These are phyloP conservation scores for Candida wancherniae DNA, from an alignment of 805 yeast genomes.

Conservation along the genomic window DNA sequence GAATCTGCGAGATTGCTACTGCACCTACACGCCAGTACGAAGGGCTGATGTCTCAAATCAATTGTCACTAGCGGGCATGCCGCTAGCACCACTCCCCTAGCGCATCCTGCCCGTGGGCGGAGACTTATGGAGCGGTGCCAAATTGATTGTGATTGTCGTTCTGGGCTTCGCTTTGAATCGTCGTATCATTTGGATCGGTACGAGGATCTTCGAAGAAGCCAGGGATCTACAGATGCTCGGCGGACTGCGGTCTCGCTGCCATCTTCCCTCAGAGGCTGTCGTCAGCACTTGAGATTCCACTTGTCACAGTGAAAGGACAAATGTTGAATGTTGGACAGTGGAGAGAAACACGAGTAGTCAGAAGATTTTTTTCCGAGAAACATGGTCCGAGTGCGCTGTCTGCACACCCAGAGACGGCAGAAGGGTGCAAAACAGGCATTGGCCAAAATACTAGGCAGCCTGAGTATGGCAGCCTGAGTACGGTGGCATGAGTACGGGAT, in stretches of 20 bases:
- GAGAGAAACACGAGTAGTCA: not conserved
- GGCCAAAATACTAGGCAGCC: not conserved
- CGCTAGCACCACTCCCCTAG: conserved; percentile 24
- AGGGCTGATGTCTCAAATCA: conserved; percentile 34
- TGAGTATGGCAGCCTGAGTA: too few species aligned
- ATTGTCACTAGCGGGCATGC: conserved; percentile 20
- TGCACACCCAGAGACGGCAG: too few species aligned
- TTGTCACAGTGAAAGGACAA: conserved; percentile 1
- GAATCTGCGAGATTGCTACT: too few species aligned
- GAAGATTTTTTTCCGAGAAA: too few species aligned
- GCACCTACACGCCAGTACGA: too few species aligned
- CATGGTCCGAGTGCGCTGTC: too few species aligned
- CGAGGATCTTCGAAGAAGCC: conserved; percentile 34
- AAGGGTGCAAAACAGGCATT: too few species aligned
- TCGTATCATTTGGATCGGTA: conserved; percentile 26
- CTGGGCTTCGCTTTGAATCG: conserved; percentile 35
- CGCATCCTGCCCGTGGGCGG: conserved; percentile 13
- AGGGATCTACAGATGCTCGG: not conserved
- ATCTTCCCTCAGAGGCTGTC: too few species aligned
- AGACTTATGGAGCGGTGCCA: conserved; percentile 15
- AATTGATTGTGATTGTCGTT: conserved; percentile 19
- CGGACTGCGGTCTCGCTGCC: too few species aligned
- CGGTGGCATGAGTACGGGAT: too few species aligned
- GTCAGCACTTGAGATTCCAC: conserved; percentile 1
- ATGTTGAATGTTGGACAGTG: not conserved